Conservation (phyloP, 2,329 filamentous ascomycete species). For the Xylaria sp. region DNA sequence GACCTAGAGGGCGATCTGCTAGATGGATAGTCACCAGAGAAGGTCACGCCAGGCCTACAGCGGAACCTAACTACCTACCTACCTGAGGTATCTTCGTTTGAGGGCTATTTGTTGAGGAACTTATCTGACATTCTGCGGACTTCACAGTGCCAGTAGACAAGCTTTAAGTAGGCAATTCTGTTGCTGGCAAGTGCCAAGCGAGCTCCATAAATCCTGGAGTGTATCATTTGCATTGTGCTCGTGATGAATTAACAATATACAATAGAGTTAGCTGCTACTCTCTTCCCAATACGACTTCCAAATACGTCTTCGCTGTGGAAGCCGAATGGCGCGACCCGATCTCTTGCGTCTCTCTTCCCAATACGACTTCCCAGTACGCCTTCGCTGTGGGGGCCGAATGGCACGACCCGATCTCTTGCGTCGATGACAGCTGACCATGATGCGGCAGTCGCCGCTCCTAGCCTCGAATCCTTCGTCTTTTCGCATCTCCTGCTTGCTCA, state of each 20-base stretch:
- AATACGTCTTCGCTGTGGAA: background rate
- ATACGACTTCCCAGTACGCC: too few relatives aligned
- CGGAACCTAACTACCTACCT: too few relatives aligned
- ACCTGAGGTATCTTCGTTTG: too few relatives aligned
- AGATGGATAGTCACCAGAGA: too few relatives aligned
- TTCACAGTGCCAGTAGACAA: background rate
- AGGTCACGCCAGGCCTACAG: too few relatives aligned
- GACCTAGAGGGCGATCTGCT: too few relatives aligned
- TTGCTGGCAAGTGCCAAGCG: background rate
- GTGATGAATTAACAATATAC: constrained; percentile 21
- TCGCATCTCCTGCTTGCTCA: constrained; percentile 56
- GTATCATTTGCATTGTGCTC: background rate
- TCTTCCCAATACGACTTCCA: background rate
- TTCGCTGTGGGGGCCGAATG: background rate
- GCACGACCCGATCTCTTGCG: background rate
- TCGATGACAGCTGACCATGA: background rate
- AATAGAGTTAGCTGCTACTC: constrained; percentile 4
- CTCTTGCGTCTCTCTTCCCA: background rate
- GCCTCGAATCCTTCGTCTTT: constrained; percentile 48
- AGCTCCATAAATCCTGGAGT: background rate
- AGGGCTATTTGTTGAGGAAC: too few relatives aligned
- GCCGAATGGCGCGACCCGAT: background rate
- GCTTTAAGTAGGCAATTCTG: background rate
- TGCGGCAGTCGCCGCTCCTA: constrained; percentile 29
- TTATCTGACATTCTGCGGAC: too few relatives aligned